These are phyloP conservation scores for Fusarium scirpi DNA, from an alignment of 2,329 filamentous ascomycete genomes.

Conservation along the genomic window DNA sequence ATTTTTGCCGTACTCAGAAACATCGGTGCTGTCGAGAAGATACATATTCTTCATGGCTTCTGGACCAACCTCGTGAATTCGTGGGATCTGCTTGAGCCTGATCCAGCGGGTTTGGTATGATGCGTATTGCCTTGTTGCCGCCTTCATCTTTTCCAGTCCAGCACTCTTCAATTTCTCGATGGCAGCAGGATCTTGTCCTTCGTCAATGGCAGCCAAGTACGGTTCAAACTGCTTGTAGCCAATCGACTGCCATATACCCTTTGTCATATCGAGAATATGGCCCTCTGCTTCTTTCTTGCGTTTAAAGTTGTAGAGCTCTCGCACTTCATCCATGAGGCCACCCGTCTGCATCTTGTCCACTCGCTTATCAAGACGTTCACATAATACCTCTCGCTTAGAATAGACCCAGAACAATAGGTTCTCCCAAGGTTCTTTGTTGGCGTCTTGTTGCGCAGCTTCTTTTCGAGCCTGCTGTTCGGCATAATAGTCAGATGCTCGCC, in stretches of 20 bases:
- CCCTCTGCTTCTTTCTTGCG: slow-evolving; percentile 57
- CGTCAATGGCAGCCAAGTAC: slow-evolving; percentile 68
- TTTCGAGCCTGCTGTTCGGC: slow-evolving; percentile 73
- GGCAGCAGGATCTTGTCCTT: slow-evolving; percentile 49
- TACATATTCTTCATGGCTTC: slow-evolving; percentile 72
- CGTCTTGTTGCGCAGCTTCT: slow-evolving; percentile 43
- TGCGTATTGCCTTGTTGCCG: slow-evolving; percentile 88
- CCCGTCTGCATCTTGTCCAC: slow-evolving; percentile 84
- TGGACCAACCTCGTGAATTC: slow-evolving; percentile 67
- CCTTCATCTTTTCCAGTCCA: slow-evolving; percentile 81
- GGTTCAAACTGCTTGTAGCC: slow-evolving; percentile 91
- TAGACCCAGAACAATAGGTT: slow-evolving; percentile 90
- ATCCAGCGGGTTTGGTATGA: slow-evolving; percentile 90
- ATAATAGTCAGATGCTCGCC: slow-evolving; percentile 86
- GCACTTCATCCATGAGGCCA: slow-evolving; percentile 64
- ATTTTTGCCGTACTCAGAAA: slow-evolving; percentile 68
- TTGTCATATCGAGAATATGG: slow-evolving; percentile 73
- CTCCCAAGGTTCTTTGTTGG: slow-evolving; percentile 56
- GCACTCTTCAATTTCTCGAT: slow-evolving; percentile 67
- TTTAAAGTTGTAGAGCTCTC: slow-evolving; percentile 59
- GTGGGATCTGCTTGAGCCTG: slow-evolving; percentile 80
- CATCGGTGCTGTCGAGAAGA: slow-evolving; percentile 82
- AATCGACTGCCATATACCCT: slow-evolving; percentile 96
- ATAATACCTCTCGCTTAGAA: slow-evolving; percentile 75
- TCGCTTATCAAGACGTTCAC: slow-evolving; percentile 77